Evolutionary conservation across 75 land plant genomes (phyloP), one percentile per base, ranked within the genome.

Genomic region (Adiantum capillusveneris): DNA sequence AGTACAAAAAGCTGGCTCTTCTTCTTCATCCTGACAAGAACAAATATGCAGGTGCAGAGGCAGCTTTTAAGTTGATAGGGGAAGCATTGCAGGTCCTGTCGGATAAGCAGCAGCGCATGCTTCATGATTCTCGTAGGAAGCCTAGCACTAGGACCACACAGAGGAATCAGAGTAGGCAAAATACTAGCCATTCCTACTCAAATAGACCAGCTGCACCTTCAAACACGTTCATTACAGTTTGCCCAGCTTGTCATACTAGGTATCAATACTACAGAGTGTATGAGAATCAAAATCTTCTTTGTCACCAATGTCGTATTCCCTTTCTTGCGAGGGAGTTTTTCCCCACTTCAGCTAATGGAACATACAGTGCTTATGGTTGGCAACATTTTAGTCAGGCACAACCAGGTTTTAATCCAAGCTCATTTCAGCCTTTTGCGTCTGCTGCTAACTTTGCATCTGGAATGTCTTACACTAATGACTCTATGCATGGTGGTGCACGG

Each of bases 1-100:
- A 93, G 62, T 93, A 79, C 55, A 59, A 90, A 52, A 93, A 81
- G 79, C 78, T 85, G 28, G 98, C 98, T 26, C 79, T 93, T 25
- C 73, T 79, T 17, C 85, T 93, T 57, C 95, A 93, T 66, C 98
- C 85, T 20, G 89, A 90, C 43, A 86, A 86, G 67, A 93, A 93
- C 63, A 78, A 81, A 58, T 78, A 83, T 53, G 39, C 62, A 45
- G 98, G 98, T 27, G 98, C 98, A 39, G 98, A 94, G 67, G 87
- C 85, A 61, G 96, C 96, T 28, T 94, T 94, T 46, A 86, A 90
- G 73, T 70, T 94, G 29, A 68, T 90, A 64, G 83, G 84, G 19
- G 96, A 94, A 58, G 98, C 98, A 1, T 75, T 79, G 27, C 74
- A 62, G 51, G 68, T 79, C 5, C 73, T 94, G 18, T 70, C 75